Evolutionary conservation across 805 yeast genomes (phyloP), one percentile per base, ranked within the genome.

Genomic region (Helenozyma baotianmanensis): DNA sequence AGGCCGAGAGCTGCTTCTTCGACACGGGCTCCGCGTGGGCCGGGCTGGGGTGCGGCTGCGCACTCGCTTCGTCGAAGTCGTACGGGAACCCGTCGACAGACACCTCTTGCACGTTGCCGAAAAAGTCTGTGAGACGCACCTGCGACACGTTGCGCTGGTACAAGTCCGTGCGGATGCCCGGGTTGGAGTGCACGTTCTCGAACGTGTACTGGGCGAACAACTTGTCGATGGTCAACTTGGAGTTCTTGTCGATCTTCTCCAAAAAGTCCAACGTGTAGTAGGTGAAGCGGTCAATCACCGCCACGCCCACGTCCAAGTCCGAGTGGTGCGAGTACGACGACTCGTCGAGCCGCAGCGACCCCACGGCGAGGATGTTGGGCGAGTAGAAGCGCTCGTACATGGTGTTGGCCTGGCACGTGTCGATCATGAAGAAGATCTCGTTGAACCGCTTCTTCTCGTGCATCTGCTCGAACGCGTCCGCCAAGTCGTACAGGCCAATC

Each of bases 331-430:
- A 88, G 53, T 88, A 92, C 2, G 96, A 86, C 31, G 90, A 80
- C 60, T 92, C 96, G 35, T 82, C 95, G 6, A 86, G 42, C 44
- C 74, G 82, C 8, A 95, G 83, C 1, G 96, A 87, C 0, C 98
- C 99, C 22, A 90, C 94, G 1, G 96, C 86, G 32, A 92, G 60
- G 28, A 92, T 77, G 55, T 92, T 88, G 21, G 98, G 97, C 8
- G 96, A 82, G 55, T 87, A 88, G 53, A 90, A 79, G 51, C 82
- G 76, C 36, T 94, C 81, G 62, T 83, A 92, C 98, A 92, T 90
- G 11, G 98, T 87, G 60, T 90, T 92, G 16, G 98, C 98, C 66
- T 92, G 98, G 54, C 99, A 92, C 0, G 99, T 92, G 58, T 92
- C 99, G 43, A 92, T 83, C 97, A 92, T 92, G 62, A 92, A 92